A percentile compares a stretch with the other conserved stretches of the same genome.
These are phyloP conservation scores for Crithidia mellificae DNA, from an alignment of 208 protist species.

Conservation along the genomic window DNA sequence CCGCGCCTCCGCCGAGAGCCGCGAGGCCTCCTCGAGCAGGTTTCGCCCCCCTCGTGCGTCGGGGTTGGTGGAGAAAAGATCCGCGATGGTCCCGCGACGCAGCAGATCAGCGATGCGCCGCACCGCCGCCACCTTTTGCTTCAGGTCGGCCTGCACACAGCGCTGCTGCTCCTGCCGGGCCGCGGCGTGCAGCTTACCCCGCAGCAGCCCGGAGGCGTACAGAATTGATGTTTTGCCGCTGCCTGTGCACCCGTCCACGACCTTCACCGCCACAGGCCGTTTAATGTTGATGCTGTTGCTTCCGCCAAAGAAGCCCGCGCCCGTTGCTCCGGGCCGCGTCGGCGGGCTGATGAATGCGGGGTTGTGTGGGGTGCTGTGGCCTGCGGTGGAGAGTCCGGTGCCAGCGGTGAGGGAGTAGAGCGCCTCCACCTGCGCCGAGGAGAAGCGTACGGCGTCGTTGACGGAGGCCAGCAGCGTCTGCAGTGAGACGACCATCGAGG, in stretches of 20 bases:
- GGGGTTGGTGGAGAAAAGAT: conserved; percentile 20
- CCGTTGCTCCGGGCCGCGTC: not conserved
- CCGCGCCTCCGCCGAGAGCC: conserved; percentile 17
- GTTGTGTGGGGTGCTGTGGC: not conserved
- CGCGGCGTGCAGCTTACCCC: conserved; percentile 50
- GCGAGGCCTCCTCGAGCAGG: conserved; percentile 46
- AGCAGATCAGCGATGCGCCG: conserved; percentile 25
- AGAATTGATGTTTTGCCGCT: conserved; percentile 79
- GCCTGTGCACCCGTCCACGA: conserved; percentile 59
- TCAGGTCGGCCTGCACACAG: conserved; percentile 42
- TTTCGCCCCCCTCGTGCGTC: conserved; percentile 17
- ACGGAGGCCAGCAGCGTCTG: conserved; percentile 26
- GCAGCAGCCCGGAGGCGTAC: conserved; percentile 50
- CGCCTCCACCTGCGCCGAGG: conserved; percentile 72
- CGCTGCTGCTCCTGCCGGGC: conserved; percentile 65
- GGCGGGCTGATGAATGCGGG: conserved; percentile 8
- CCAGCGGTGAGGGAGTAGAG: conserved; percentile 46
- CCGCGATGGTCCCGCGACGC: conserved; percentile 10
- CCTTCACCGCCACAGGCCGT: conserved; percentile 38
- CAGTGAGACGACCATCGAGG: conserved; percentile 13
- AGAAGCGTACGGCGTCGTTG: conserved; percentile 38
- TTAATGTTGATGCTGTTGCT: conserved; percentile 9
- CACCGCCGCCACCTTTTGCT: conserved; percentile 36
- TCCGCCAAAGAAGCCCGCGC: not conserved
- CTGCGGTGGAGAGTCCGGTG: not conserved